phyloP scores from a whole-genome alignment of 805 yeast genomes.

The Sungouiozyma intestinalis region DNA sequence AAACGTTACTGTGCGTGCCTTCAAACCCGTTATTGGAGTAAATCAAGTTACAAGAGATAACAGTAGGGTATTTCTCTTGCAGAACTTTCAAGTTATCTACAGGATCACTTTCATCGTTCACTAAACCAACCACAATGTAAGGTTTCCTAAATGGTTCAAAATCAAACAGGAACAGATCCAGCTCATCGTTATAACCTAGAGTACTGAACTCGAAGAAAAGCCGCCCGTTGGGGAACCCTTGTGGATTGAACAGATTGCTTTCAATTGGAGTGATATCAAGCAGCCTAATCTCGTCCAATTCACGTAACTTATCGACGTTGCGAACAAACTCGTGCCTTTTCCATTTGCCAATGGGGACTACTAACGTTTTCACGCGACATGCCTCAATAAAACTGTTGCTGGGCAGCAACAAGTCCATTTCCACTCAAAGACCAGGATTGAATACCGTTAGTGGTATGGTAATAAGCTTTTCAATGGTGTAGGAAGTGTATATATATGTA shows the following conservation, averaged over 20 bases:
- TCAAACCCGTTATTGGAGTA: conserved; percentile 9
- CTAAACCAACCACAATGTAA: conserved; percentile 47
- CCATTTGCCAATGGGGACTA: conserved; percentile 56
- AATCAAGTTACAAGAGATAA: conserved; percentile 24
- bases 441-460: too few species aligned
- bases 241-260: conserved; percentile 64
- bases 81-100: conserved; percentile 31
- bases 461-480: too few species aligned
- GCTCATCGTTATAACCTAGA: conserved; percentile 35
- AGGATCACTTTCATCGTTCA: conserved; percentile 19
- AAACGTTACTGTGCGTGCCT: conserved; percentile 4
- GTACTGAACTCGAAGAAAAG: conserved; percentile 48
- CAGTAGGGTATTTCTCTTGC: conserved; percentile 20
- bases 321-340: conserved; percentile 28
- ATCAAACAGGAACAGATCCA: conserved; percentile 63
- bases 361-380: conserved; percentile 51
- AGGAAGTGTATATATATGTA: not conserved
- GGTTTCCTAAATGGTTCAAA: conserved; percentile 83
- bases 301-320: conserved; percentile 36
- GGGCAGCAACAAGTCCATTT: conserved; percentile 9
- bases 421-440: not conserved
- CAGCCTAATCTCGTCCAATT: conserved; percentile 54
- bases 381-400: conserved; percentile 40
- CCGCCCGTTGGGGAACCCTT: conserved; percentile 71
- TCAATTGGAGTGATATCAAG: conserved; percentile 64